Evolutionary conservation across 2,329 filamentous ascomycete genomes (phyloP).

Genomic region (Fusarium circinatum): DNA sequence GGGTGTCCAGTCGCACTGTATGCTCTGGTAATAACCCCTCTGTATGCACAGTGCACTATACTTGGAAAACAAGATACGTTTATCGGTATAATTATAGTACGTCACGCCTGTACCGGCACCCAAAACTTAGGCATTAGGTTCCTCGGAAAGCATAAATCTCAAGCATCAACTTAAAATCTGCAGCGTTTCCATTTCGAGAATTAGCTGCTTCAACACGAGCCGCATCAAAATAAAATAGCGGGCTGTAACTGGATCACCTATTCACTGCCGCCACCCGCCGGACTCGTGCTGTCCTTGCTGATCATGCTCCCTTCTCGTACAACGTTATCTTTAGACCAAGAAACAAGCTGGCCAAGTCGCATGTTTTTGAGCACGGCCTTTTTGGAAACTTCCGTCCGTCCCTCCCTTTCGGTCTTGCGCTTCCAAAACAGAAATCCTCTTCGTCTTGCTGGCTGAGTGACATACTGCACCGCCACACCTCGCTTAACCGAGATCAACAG

Average conservation of each 20-base stretch:
- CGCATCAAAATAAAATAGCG: constrained; percentile 7
- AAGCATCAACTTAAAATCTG: constrained; percentile 13
- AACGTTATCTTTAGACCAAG: constrained; percentile 20
- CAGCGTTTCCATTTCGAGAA: constrained; percentile 30
- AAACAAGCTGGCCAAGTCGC: background rate
- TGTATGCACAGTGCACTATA: constrained; percentile 22
- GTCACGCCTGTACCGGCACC: background rate
- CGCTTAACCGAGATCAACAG: constrained; percentile 1
- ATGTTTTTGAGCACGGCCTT: background rate
- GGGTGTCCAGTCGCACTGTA: constrained; percentile 21
- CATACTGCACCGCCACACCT: constrained; percentile 29
- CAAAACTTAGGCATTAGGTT: background rate
- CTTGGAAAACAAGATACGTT: background rate
- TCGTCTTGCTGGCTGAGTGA: background rate
- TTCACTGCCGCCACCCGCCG: constrained; percentile 17
- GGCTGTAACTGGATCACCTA: constrained; percentile 11
- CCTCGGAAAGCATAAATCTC: constrained; percentile 1
- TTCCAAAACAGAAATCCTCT: constrained; percentile 9
- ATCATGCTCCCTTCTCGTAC: constrained; percentile 24
- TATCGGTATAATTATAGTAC: background rate
- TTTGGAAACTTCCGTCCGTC: background rate
- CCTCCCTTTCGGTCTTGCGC: constrained; percentile 1
- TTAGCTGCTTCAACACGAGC: constrained; percentile 26
- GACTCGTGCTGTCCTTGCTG: constrained; percentile 24
- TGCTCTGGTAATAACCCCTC: too few species aligned